Conservation (phyloP, 495 filamentous ascomycete genomes). For the Aspergillus avenaceus region DNA sequence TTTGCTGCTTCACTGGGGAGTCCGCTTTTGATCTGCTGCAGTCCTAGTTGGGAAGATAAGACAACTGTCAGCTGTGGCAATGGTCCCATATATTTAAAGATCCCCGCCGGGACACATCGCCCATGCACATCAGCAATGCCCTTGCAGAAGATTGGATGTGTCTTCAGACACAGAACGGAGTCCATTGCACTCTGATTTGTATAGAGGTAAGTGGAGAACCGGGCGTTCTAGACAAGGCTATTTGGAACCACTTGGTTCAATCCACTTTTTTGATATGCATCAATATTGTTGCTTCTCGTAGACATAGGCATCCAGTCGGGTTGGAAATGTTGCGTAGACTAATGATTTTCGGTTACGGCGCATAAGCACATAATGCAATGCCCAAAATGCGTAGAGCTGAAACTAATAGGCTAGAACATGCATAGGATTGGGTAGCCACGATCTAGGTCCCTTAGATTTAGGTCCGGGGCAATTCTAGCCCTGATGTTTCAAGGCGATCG, state of each 20-base stretch:
- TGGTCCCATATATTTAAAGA: conserved; percentile 1
- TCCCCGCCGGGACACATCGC: conserved; percentile 5
- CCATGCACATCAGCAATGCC: background rate
- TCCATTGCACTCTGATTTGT: background rate
- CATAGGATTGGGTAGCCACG: conserved; percentile 2
- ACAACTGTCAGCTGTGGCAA: background rate
- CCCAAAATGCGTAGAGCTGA: conserved; percentile 2
- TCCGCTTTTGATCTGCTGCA: background rate
- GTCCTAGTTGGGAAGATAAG: background rate
- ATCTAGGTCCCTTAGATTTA: background rate
- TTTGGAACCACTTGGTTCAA: conserved; percentile 6
- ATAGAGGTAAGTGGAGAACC: background rate
- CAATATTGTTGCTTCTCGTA: background rate
- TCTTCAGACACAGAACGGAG: background rate
- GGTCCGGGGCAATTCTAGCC: background rate
- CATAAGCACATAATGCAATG: conserved; percentile 1
- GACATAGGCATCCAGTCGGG: background rate
- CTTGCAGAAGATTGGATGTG: conserved; percentile 2
- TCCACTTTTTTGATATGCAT: conserved; percentile 2
- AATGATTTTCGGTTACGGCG: background rate
- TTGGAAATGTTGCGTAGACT: background rate
- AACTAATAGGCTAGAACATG: background rate
- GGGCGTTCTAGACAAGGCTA: background rate
- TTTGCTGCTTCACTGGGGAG: background rate
- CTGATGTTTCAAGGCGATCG: background rate